Conservation (phyloP, 2,329 filamentous ascomycete species). For the Colletotrichum shisoi region DNA sequence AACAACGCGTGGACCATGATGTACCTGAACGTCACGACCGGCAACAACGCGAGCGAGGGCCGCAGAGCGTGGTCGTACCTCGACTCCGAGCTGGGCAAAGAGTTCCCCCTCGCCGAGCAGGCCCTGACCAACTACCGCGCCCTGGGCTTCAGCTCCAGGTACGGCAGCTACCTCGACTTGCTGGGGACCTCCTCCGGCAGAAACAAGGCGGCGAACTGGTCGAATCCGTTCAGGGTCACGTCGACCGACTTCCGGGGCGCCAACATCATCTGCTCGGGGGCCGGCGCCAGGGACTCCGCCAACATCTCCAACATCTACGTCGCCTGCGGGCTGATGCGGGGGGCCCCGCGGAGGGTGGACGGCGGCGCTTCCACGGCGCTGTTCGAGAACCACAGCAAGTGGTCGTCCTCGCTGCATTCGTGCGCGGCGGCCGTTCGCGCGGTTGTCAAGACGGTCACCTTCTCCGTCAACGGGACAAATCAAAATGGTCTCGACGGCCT, state of each 20-base stretch:
- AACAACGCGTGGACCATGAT: conserved; percentile 53
- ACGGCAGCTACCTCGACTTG: conserved; percentile 26
- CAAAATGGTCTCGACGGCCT: conserved; percentile 48
- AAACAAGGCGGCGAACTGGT: background rate
- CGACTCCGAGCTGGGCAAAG: conserved; percentile 49
- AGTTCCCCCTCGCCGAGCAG: conserved; percentile 44
- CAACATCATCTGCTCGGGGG: conserved; percentile 46
- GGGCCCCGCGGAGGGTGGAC: conserved; percentile 50
- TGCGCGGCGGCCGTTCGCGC: conserved; percentile 55
- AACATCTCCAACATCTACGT: conserved; percentile 55
- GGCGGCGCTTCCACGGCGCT: conserved; percentile 45
- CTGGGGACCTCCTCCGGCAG: background rate
- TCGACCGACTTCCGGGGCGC: background rate
- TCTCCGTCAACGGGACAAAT: conserved; percentile 54
- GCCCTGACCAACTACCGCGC: conserved; percentile 7
- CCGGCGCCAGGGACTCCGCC: conserved; percentile 45
- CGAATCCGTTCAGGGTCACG: conserved; percentile 14
- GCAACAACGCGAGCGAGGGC: conserved; percentile 32
- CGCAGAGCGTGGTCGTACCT: conserved; percentile 47
- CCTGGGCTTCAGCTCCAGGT: conserved; percentile 9
- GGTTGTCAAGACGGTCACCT: conserved; percentile 55
- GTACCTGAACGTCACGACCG: conserved; percentile 51
- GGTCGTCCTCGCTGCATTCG: conserved; percentile 54
- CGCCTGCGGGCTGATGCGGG: conserved; percentile 52
- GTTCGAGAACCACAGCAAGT: conserved; percentile 52